phyloP scores from a whole-genome alignment of 345 rosid genomes.

The Cardamine occulta region DNA sequence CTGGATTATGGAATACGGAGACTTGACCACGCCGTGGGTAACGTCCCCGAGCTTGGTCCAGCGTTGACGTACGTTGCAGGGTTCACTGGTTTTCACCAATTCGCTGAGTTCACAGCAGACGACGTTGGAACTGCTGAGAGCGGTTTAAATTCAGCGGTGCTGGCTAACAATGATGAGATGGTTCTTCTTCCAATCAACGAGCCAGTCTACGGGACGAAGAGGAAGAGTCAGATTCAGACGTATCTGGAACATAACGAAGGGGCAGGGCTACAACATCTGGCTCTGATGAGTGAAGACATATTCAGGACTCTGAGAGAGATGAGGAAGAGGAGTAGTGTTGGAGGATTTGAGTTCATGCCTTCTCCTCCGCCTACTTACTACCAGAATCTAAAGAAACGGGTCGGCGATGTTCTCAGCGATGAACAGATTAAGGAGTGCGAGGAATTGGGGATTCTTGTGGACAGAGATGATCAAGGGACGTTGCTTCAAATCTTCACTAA shows the following conservation, averaged over 20 bases:
- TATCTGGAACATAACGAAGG: conserved; percentile 94
- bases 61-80: conserved; percentile 65
- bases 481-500: conserved; percentile 95
- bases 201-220: conserved; percentile 86
- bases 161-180: conserved; percentile 79
- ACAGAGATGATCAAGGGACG: conserved; percentile 94
- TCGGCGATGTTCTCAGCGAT: conserved; percentile 71
- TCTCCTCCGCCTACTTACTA: conserved; percentile 90
- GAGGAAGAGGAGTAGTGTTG: conserved; percentile 74
- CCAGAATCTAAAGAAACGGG: conserved; percentile 70
- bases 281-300: conserved; percentile 71
- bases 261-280: conserved; percentile 86
- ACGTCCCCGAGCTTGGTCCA: conserved; percentile 73
- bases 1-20: conserved; percentile 74
- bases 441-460: conserved; percentile 89
- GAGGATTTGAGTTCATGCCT: conserved; percentile 96
- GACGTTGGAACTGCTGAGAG: conserved; percentile 93
- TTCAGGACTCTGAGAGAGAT: conserved; percentile 81
- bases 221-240: conserved; percentile 96
- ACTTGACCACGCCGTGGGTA: conserved; percentile 92
- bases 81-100: conserved; percentile 90
- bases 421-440: conserved; percentile 89
- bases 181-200: conserved; percentile 86
- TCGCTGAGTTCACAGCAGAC: conserved; percentile 90
- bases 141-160: conserved; percentile 77